phyloP scores from a whole-genome alignment of 2,329 filamentous ascomycete genomes.

The Capronia epimyces region DNA sequence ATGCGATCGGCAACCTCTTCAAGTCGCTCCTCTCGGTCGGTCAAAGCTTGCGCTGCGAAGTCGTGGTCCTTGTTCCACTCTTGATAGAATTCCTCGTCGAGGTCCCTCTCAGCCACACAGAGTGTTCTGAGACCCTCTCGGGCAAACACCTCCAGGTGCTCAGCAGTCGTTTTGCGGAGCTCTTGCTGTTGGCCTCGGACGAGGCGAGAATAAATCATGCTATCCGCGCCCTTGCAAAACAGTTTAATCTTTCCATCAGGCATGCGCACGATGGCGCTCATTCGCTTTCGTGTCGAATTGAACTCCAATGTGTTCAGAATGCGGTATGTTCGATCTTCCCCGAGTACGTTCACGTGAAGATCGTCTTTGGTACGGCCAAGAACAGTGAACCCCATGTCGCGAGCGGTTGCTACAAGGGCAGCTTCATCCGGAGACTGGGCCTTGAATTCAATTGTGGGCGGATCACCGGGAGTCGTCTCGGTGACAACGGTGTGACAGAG shows the following conservation, averaged over 20 bases:
- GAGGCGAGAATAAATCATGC: conserved; percentile 89
- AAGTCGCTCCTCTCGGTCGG: conserved; percentile 85
- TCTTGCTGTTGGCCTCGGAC: conserved; percentile 79
- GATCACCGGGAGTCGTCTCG: conserved; percentile 82
- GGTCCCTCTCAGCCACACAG: conserved; percentile 79
- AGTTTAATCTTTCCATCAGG: conserved; percentile 82
- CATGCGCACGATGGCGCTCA: conserved; percentile 96
- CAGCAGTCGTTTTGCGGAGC: conserved; percentile 74
- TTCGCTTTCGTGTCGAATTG: conserved; percentile 92
- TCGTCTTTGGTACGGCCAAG: conserved; percentile 73
- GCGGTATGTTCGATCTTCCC: conserved; percentile 75
- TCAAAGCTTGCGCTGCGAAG: conserved; percentile 73
- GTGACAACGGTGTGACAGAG: conserved; percentile 97
- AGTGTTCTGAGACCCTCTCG: conserved; percentile 90
- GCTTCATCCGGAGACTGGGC: conserved; percentile 96
- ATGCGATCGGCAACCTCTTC: conserved; percentile 86
- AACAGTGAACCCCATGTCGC: conserved; percentile 92
- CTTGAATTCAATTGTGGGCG: conserved; percentile 87
- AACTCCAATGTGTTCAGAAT: conserved; percentile 96
- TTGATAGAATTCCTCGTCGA: conserved; percentile 77
- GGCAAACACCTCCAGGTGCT: conserved; percentile 95
- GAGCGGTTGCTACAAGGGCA: conserved; percentile 85
- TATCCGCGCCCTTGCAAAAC: conserved; percentile 97
- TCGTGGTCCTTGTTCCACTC: conserved; percentile 85
- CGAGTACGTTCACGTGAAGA: conserved; percentile 79